Evolutionary conservation across 2,329 filamentous ascomycete species (phyloP), one percentile per base, ranked within the genome.

Genomic region (Helotiales sp.): DNA sequence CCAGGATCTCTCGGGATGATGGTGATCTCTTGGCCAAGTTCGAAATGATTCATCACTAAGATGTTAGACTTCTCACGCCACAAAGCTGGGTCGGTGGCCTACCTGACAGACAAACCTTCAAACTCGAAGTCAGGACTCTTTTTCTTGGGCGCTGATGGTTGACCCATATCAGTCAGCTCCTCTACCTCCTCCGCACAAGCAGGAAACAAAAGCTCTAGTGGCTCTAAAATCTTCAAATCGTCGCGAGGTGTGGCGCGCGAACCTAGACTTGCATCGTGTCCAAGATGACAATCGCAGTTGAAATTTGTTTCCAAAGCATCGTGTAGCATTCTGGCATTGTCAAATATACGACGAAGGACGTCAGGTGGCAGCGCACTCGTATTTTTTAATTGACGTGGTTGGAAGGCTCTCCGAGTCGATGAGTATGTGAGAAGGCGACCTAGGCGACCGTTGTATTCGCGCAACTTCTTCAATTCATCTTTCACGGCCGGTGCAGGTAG

Each of bases 151-250:
- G 17, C 7, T 22, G 36, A 22, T 22, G 36, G 5, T 5, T 8
- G 36, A 40, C 36, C 12, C 5, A 12, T 6, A n/a, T 40, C 17
- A 6, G 36, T 22, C 27, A 49, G 17, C 46, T 30, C 27, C 27
- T 31, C 19, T 10, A 22, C 27, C 17, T 8, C 27, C 10, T 31
- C 27, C 17, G 13, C 46, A 10, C 25, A 17, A 30, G 31, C 5
- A 12, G 46, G 46, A 49, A 49, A 49, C 7, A 49, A n/a, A 22
- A 49, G 46, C n/a, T 49, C 46, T 12, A 49, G 13, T n/a, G 46
- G 46, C 19, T 30, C 36, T 22, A 12, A 22, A 5, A 22, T 3
- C 2, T 19, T 10, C 25, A 49, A 22, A 24, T 31, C 46, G 10
- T 17, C 30, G 12, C 12, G 12, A 49, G 15, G 17, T 4, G 24